Evolutionary conservation across 257 asterid species (phyloP).

Genomic region (Capsicum rhomboideum): DNA sequence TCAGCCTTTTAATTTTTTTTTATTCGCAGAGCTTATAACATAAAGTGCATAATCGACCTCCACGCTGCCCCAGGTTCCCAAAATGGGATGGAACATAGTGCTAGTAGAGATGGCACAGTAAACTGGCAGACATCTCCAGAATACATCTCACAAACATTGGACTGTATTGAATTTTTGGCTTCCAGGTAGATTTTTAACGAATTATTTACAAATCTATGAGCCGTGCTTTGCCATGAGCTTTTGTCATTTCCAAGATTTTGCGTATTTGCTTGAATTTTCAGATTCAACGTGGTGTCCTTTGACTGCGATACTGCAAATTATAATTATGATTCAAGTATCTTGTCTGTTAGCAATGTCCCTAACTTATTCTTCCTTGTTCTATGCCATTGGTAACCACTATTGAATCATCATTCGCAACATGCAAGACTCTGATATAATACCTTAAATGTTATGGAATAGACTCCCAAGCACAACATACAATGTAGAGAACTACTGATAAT

Average conservation of each 20-base stretch:
- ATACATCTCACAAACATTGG: conserved; percentile 37
- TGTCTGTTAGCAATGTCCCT: background rate
- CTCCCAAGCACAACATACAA: too few species aligned
- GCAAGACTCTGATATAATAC: background rate
- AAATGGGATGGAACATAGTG: conserved; percentile 86
- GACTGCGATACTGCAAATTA: background rate
- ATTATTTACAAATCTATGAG: background rate
- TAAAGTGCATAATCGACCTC: conserved; percentile 78
- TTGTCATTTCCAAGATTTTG: background rate
- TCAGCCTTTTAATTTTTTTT: background rate
- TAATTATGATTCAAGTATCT: too few species aligned
- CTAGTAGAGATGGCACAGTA: conserved; percentile 69
- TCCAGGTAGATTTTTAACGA: conserved; percentile 37
- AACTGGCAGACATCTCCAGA: conserved; percentile 63
- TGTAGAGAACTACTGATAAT: too few species aligned
- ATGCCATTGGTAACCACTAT: background rate
- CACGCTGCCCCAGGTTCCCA: conserved; percentile 93
- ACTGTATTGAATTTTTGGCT: conserved; percentile 64
- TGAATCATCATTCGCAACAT: background rate
- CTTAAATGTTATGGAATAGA: background rate
- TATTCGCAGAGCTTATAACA: conserved; percentile 43
- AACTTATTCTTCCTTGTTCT: background rate
- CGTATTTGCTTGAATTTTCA: background rate
- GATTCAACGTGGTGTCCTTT: background rate
- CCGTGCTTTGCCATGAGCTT: background rate